These are phyloP conservation scores for Globisporangium barbulae DNA, from an alignment of 352 stramenopile species.

Conservation along the genomic window DNA sequence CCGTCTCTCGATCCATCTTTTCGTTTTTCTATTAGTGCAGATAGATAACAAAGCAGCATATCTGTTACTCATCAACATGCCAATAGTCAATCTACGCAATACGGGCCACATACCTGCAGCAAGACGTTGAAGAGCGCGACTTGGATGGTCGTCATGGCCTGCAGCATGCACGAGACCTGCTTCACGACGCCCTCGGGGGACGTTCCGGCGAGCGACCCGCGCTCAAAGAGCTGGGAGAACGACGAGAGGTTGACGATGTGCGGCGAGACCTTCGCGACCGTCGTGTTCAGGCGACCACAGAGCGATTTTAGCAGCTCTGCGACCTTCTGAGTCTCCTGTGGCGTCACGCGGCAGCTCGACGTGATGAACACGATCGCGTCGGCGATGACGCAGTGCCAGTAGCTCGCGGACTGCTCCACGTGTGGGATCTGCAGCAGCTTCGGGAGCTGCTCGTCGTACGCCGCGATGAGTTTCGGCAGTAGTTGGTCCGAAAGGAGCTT, in stretches of 20 bases:
- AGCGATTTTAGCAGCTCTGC: slow-evolving; percentile 50
- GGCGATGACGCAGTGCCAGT: slow-evolving; percentile 74
- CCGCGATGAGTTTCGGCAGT: slow-evolving; percentile 42
- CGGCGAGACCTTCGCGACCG: slow-evolving; percentile 69
- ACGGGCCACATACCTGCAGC: slow-evolving; percentile 23
- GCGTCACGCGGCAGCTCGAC: slow-evolving; percentile 46
- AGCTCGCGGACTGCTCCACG: slow-evolving; percentile 65
- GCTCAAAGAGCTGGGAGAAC: slow-evolving; percentile 71
- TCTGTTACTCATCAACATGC: neutral
- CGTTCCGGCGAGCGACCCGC: slow-evolving; percentile 52
- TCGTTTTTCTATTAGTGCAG: slow-evolving; percentile 31
- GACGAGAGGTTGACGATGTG: slow-evolving; percentile 82
- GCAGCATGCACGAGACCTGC: slow-evolving; percentile 75
- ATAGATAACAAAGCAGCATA: neutral
- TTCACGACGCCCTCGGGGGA: slow-evolving; percentile 64
- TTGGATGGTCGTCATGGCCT: slow-evolving; percentile 70
- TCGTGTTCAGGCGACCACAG: slow-evolving; percentile 49
- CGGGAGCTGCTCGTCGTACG: slow-evolving; percentile 48
- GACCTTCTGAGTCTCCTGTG: slow-evolving; percentile 54
- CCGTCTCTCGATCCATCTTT: slow-evolving; percentile 66
- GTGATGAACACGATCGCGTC: slow-evolving; percentile 64
- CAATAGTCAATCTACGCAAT: neutral
- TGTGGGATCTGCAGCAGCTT: slow-evolving; percentile 53
- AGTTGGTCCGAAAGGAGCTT: slow-evolving; percentile 48
- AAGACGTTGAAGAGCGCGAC: slow-evolving; percentile 61